Conservation (phyloP, 257 asterid genomes). For the Rauvolfia tetraphylla region DNA sequence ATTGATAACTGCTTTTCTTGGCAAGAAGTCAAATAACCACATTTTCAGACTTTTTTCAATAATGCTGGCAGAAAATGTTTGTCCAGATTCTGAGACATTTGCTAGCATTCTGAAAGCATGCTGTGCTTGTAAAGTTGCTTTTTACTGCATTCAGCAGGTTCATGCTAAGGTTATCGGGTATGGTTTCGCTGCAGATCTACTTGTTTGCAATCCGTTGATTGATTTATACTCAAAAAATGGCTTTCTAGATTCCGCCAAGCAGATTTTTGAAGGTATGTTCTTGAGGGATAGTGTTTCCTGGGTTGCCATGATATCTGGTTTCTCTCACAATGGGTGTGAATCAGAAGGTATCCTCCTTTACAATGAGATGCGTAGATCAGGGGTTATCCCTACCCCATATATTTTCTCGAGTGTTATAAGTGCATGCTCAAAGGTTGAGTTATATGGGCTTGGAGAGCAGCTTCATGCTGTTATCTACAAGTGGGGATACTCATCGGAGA, state of each 20-base stretch:
- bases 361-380: conserved; percentile 60
- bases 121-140: conserved; percentile 28
- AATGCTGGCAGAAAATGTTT: conserved; percentile 26
- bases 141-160: conserved; percentile 38
- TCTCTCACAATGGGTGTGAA: conserved; percentile 49
- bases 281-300: conserved; percentile 68
- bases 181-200: conserved; percentile 43
- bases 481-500: conserved; percentile 70
- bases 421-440: conserved; percentile 60
- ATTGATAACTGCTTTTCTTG: conserved; percentile 23
- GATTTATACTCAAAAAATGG: conserved; percentile 69
- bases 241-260: conserved; percentile 47
- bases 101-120: conserved; percentile 50
- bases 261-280: conserved; percentile 44
- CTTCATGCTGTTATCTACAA: conserved; percentile 63
- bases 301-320: conserved; percentile 87
- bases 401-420: conserved; percentile 73
- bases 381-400: conserved; percentile 81
- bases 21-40: conserved; percentile 27
- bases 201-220: conserved; percentile 60
- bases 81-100: conserved; percentile 39
- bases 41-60: conserved; percentile 35
- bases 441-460: conserved; percentile 59
- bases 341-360: conserved; percentile 54
- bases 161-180: conserved; percentile 58